Evolutionary conservation across 495 filamentous ascomycete genomes (phyloP).

Genomic region (Tuber brumale): DNA sequence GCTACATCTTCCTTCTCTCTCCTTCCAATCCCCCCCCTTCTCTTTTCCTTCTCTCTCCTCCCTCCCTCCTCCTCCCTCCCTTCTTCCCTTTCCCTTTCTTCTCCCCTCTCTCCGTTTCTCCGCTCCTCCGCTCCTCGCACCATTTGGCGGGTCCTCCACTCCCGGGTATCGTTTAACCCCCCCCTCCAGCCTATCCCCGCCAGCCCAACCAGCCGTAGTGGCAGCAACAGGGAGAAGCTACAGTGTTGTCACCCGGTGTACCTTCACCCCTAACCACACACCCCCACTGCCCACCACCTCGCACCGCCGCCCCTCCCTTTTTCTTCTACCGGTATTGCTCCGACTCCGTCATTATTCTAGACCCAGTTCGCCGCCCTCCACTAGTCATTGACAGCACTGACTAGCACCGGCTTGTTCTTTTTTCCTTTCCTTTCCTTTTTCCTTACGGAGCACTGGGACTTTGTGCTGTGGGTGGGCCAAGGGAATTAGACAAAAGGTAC

Average conservation of each 20-base stretch:
- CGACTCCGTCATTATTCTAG: conserved; percentile 2
- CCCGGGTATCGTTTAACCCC: conserved; percentile 12
- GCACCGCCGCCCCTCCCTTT: conserved; percentile 1
- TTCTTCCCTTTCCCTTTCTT: neutral
- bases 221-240: neutral
- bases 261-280: conserved; percentile 1
- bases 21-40: conserved; percentile 24
- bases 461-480: conserved; percentile 1
- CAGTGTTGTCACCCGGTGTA: neutral
- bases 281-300: neutral
- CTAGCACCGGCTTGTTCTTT: conserved; percentile 1
- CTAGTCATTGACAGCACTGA: neutral
- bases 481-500: conserved; percentile 4
- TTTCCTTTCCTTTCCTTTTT: neutral
- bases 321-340: neutral
- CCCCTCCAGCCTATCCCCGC: conserved; percentile 38
- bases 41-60: conserved; percentile 14
- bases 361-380: conserved; percentile 1
- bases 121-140: conserved; percentile 37
- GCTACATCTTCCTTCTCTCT: conserved; percentile 17
- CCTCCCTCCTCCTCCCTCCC: conserved; percentile 7
- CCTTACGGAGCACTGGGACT: neutral
- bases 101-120: conserved; percentile 19
- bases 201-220: conserved; percentile 27
- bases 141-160: conserved; percentile 33